Evolutionary conservation across 2,329 filamentous ascomycete species (phyloP), one percentile per base, ranked within the genome.

Genomic region (Botrytis paeoniae): DNA sequence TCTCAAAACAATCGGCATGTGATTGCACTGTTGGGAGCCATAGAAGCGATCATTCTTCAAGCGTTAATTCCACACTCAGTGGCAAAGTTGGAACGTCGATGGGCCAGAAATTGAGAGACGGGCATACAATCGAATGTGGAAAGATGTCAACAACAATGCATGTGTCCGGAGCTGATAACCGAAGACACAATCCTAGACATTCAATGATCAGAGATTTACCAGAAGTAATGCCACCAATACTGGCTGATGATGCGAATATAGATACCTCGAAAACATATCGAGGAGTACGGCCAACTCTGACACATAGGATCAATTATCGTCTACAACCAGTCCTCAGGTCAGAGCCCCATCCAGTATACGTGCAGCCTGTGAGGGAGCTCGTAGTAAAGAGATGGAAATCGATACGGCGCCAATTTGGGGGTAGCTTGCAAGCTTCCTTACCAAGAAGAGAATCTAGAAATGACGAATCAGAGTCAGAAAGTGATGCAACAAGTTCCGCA

Each of bases 311-410:
- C 18, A 77, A 77, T 18, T 77, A 78, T 63, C 74, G 73, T 10
- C 57, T 79, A 22, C 75, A 79, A 18, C 73, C 78, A 35, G 73
- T 77, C 14, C 74, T 80, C 39, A 75, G 75, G 10, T 79, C 78
- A 1, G 79, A 80, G 37, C 77, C 77, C 20, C 78, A 79, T 70
- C 77, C 76, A 29, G 76, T 80, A 6, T 80, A 78, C 48, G 74
- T 81, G 6, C 79, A 81, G 54, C 79, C 79, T 6, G 79, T 80
- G 3, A 77, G 75, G 51, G 78, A 80, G 54, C 70, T 80, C 12
- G 78, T 79, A 4, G 78, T 80, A 6, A 79, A 77, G 64, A 74
- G 76, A 68, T 81, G 78, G 79, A 74, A 71, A 22, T 76, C 75
- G 10, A 73, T 80, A 39, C 68, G 77, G 63, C 73, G 77, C 20